These are phyloP conservation scores for Dictyostelium purpureum DNA, from an alignment of 78 protist species.

Conservation along the genomic window DNA sequence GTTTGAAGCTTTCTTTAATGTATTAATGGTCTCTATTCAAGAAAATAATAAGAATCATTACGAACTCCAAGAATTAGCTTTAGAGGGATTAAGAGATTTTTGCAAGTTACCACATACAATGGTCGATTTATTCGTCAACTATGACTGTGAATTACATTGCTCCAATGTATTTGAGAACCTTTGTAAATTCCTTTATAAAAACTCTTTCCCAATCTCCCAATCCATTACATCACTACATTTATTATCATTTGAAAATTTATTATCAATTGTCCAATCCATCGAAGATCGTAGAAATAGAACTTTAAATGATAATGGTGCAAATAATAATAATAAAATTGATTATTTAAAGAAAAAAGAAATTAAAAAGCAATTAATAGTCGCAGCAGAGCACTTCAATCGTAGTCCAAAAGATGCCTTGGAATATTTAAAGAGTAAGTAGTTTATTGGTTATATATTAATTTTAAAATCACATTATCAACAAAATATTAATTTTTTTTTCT, in stretches of 20 bases:
- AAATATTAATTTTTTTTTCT: not conserved
- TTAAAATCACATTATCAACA: not conserved
- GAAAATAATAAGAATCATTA: conserved; percentile 14
- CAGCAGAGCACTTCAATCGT: conserved; percentile 60
- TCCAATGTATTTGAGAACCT: conserved; percentile 84
- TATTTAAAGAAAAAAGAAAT: conserved; percentile 3
- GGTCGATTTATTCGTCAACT: conserved; percentile 83
- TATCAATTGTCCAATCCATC: conserved; percentile 70
- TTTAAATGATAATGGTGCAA: too few relatives aligned
- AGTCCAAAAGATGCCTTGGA: conserved; percentile 41
- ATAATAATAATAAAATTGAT: not conserved
- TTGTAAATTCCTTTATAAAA: conserved; percentile 79
- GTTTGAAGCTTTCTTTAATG: conserved; percentile 72
- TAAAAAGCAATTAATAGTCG: conserved; percentile 24
- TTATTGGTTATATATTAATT: too few relatives aligned
- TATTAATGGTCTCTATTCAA: conserved; percentile 11
- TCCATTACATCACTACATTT: conserved; percentile 68
- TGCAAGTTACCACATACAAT: conserved; percentile 67
- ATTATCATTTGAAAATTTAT: conserved; percentile 83
- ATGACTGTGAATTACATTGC: conserved; percentile 87
- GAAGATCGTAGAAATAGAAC: conserved; percentile 32
- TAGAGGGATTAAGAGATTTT: conserved; percentile 86
- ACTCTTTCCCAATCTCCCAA: conserved; percentile 76
- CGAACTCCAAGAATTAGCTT: conserved; percentile 83
- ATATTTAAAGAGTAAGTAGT: conserved; percentile 11